Conservation (phyloP, 2,329 filamentous ascomycete genomes). For the Phialocephala sp. region DNA sequence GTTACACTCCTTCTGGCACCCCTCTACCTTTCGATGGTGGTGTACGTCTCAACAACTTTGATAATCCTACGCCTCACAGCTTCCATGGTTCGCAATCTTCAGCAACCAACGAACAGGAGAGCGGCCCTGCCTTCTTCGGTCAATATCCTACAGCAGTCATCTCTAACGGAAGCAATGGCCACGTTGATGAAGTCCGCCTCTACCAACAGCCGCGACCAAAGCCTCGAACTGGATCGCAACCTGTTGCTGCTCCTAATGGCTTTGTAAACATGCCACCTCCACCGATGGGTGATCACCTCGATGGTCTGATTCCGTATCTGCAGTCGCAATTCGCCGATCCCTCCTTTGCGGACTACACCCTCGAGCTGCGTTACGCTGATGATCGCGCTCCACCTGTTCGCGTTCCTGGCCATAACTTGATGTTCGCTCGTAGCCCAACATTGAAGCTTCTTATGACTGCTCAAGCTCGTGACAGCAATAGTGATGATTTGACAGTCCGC, state of each 20-base stretch:
- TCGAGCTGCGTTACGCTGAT: constrained; percentile 54
- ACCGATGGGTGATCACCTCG: constrained; percentile 37
- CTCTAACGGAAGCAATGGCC: constrained; percentile 48
- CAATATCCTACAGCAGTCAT: constrained; percentile 49
- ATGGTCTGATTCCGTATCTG: constrained; percentile 49
- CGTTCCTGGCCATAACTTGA: constrained; percentile 60
- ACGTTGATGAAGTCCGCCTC: constrained; percentile 40
- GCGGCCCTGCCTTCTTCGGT: constrained; percentile 41
- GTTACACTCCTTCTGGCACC: constrained; percentile 43
- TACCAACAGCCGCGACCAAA: constrained; percentile 37
- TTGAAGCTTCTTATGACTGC: constrained; percentile 45
- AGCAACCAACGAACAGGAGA: constrained; percentile 51
- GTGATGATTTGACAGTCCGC: constrained; percentile 41
- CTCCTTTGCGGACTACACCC: constrained; percentile 51
- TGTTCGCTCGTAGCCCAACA: constrained; percentile 59
- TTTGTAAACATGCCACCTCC: constrained; percentile 31
- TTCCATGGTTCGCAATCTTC: constrained; percentile 67
- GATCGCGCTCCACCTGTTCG: constrained; percentile 48
- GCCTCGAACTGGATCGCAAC: constrained; percentile 28
- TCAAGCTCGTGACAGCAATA: constrained; percentile 38
- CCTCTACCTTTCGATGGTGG: constrained; percentile 32
- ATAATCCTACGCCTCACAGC: constrained; percentile 63
- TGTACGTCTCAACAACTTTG: constrained; percentile 46
- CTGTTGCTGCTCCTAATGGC: constrained; percentile 23
- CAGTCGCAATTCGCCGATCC: constrained; percentile 48